Conservation (phyloP, 2,329 filamentous ascomycete genomes). For the Aureobasidium sp. region DNA sequence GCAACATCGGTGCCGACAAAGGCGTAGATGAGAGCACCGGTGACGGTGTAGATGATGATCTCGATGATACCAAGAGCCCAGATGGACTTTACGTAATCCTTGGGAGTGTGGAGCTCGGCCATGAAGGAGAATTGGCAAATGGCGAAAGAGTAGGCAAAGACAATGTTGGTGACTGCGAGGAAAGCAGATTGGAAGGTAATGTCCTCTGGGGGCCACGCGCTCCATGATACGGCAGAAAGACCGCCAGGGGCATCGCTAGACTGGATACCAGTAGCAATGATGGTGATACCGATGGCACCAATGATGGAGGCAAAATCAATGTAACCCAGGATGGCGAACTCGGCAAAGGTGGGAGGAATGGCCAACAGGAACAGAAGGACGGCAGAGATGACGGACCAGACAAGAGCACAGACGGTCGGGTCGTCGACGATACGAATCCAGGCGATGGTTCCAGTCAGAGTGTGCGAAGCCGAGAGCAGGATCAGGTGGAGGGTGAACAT, state of each 20-base stretch:
- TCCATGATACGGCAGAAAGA: constrained; percentile 28
- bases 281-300: constrained; percentile 30
- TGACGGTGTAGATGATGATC: constrained; percentile 56
- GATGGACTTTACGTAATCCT: constrained; percentile 53
- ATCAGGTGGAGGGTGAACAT: constrained; percentile 40
- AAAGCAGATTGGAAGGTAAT: constrained; percentile 50
- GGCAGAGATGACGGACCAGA: constrained; percentile 39
- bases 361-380: constrained; percentile 32
- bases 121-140: constrained; percentile 62
- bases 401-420: constrained; percentile 34
- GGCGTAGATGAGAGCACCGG: constrained; percentile 61
- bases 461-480: constrained; percentile 39
- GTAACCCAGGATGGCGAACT: constrained; percentile 31
- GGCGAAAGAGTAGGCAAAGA: constrained; percentile 54
- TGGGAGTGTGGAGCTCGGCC: constrained; percentile 58
- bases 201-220: constrained; percentile 28
- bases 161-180: constrained; percentile 61
- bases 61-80: constrained; percentile 58
- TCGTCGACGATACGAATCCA: constrained; percentile 37
- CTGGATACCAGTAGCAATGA: constrained; percentile 30
- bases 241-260: constrained; percentile 25
- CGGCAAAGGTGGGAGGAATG: constrained; percentile 31
- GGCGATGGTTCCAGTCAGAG: constrained; percentile 41
- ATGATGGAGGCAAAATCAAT: constrained; percentile 33
- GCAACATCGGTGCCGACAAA: constrained; percentile 56